Conservation (phyloP, 1,284 basidiomycete genomes). For the Bjerkandera adusta region DNA sequence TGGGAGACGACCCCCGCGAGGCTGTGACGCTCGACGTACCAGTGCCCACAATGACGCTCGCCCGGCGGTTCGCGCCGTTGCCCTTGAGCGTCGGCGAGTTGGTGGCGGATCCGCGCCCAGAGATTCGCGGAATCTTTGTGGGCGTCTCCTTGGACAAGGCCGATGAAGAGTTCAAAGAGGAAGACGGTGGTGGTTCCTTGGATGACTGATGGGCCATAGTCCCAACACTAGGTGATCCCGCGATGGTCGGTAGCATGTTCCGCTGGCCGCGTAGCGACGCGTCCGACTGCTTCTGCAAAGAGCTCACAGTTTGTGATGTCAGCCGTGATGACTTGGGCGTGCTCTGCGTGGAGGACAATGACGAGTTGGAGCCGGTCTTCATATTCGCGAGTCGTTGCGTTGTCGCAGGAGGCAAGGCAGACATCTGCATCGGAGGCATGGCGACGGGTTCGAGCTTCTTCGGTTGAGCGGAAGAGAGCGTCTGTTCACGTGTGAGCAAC, state of each 20-base stretch:
- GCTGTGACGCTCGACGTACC: constrained; percentile 39
- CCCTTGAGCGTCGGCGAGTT: constrained; percentile 64
- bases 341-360: constrained; percentile 41
- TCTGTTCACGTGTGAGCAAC: constrained; percentile 49
- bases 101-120: constrained; percentile 70
- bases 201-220: constrained; percentile 43
- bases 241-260: constrained; percentile 81
- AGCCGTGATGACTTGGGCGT: constrained; percentile 56
- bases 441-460: constrained; percentile 66
- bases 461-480: constrained; percentile 80
- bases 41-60: constrained; percentile 49
- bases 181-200: constrained; percentile 54
- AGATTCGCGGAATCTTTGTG: constrained; percentile 93
- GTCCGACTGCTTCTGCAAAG: constrained; percentile 80
- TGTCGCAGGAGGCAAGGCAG: constrained; percentile 75
- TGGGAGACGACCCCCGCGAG: constrained; percentile 67
- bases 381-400: constrained; percentile 78
- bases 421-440: constrained; percentile 87
- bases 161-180: constrained; percentile 46
- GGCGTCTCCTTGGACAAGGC: constrained; percentile 77
- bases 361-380: constrained; percentile 51
- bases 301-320: constrained; percentile 74
- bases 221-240: constrained; percentile 85
- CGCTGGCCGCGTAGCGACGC: constrained; percentile 65
- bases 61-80: constrained; percentile 52